phyloP scores from a whole-genome alignment of 83 land plant species.

The Thuja plicata region DNA sequence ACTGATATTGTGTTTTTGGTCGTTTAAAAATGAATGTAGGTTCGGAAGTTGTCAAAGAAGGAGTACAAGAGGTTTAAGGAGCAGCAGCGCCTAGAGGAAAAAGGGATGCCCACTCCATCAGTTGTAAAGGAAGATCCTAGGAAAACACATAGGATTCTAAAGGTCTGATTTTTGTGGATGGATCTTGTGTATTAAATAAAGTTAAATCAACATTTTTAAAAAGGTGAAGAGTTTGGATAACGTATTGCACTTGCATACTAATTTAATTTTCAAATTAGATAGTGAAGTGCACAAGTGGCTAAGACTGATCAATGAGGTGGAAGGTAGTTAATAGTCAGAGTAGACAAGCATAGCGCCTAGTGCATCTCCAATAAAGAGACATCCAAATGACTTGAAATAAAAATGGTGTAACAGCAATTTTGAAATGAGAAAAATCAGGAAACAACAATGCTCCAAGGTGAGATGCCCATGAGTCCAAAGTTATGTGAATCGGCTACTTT shows the following conservation, averaged over 20 bases:
- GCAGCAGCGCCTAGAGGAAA: neutral
- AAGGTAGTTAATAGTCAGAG: neutral
- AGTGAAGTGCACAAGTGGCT: neutral
- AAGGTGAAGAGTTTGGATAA: neutral
- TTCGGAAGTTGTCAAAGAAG: neutral
- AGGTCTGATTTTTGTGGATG: neutral
- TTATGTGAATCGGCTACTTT: neutral
- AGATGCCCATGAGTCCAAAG: neutral
- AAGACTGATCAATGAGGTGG: neutral
- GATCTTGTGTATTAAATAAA: neutral
- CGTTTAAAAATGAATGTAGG: neutral
- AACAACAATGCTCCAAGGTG: neutral
- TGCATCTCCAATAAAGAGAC: neutral
- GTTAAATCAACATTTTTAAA: neutral
- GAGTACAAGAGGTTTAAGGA: neutral
- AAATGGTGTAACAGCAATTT: neutral
- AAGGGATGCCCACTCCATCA: neutral
- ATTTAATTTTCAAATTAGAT: neutral
- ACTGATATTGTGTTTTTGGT: neutral
- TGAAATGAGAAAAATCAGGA: neutral
- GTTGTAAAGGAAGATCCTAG: neutral
- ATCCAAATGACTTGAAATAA: neutral
- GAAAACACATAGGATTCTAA: slow-evolving; percentile 7
- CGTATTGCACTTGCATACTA: neutral
- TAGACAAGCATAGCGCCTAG: neutral